phyloP scores from a whole-genome alignment of 768 basidiomycete genomes.

The Collybia mongolica region DNA sequence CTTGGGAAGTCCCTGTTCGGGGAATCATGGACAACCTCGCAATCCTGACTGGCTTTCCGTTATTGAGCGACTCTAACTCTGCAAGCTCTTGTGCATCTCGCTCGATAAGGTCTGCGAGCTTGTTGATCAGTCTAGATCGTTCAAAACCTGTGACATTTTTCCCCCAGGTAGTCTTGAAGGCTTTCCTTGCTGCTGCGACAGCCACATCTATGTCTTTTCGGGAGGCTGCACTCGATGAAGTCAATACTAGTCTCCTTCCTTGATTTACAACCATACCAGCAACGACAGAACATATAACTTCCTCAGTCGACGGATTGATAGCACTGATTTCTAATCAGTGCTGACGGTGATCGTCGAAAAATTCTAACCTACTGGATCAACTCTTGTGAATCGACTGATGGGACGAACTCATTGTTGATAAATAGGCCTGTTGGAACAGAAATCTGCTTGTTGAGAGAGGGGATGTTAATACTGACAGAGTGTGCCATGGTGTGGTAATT shows the following conservation, averaged over 20 bases:
- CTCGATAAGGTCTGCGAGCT: slow-evolving; percentile 89
- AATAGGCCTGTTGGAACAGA: slow-evolving; percentile 81
- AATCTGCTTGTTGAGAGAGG: slow-evolving; percentile 46
- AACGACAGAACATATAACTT: slow-evolving; percentile 64
- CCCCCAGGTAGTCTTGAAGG: slow-evolving; percentile 87
- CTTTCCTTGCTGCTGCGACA: slow-evolving; percentile 78
- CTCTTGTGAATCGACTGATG: slow-evolving; percentile 68
- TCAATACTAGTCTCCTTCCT: not conserved
- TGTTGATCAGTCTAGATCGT: slow-evolving; percentile 78
- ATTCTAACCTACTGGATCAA: slow-evolving; percentile 53
- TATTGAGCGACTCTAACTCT: slow-evolving; percentile 84
- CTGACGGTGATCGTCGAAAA: slow-evolving; percentile 16
- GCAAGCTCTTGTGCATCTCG: slow-evolving; percentile 78
- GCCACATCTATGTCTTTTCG: slow-evolving; percentile 79
- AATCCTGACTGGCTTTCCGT: slow-evolving; percentile 81
- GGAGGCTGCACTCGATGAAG: slow-evolving; percentile 43
- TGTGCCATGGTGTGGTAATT: slow-evolving; percentile 41
- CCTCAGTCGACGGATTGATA: slow-evolving; percentile 84
- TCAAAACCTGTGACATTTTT: slow-evolving; percentile 84
- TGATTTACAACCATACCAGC: slow-evolving; percentile 40
- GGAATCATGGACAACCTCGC: slow-evolving; percentile 25
- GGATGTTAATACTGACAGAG: slow-evolving; percentile 36
- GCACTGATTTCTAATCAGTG: slow-evolving; percentile 40
- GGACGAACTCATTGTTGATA: slow-evolving; percentile 88
- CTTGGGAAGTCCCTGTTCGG: not conserved